Evolutionary conservation across 768 basidiomycete genomes (phyloP).

Genomic region (Tylopilus sp.): DNA sequence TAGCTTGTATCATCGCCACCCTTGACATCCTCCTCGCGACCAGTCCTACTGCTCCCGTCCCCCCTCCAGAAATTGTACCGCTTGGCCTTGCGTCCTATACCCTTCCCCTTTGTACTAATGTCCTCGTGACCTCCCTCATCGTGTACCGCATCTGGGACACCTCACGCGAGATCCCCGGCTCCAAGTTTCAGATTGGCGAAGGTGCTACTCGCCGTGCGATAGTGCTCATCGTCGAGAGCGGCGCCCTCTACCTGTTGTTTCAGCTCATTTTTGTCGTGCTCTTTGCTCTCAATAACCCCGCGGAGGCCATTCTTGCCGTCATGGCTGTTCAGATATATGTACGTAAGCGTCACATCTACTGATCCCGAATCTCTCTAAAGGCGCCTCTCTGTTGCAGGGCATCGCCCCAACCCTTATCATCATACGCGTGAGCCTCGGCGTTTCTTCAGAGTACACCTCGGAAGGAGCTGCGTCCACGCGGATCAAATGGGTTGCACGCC

Average conservation of each 20-base stretch:
- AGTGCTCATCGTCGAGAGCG: constrained; percentile 39
- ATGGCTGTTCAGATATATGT: constrained; percentile 42
- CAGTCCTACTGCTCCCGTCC: constrained; percentile 30
- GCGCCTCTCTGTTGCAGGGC: constrained; percentile 17
- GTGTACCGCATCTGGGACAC: constrained; percentile 37
- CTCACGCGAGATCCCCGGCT: constrained; percentile 11
- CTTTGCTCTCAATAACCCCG: constrained; percentile 32
- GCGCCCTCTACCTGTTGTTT: constrained; percentile 36
- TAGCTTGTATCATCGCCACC: constrained; percentile 32
- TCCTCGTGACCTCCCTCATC: constrained; percentile 41
- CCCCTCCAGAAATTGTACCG: constrained; percentile 35
- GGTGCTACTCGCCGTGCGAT: constrained; percentile 27
- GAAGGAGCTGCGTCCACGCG: constrained; percentile 17
- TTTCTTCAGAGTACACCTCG: constrained; percentile 25
- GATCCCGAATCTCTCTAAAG: neutral
- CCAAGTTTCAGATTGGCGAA: constrained; percentile 9
- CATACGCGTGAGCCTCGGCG: constrained; percentile 32
- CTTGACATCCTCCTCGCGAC: constrained; percentile 28
- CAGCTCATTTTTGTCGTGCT: constrained; percentile 42
- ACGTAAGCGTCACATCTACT: constrained; percentile 29
- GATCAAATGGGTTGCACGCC: constrained; percentile 22
- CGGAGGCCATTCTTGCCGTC: constrained; percentile 36
- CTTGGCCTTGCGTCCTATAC: constrained; percentile 35
- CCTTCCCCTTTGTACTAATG: constrained; percentile 41
- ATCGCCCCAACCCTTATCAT: constrained; percentile 37